Base-by-base conservation (phyloP, 1,284 basidiomycete species). In the Microbotryum saponariae region DNA sequence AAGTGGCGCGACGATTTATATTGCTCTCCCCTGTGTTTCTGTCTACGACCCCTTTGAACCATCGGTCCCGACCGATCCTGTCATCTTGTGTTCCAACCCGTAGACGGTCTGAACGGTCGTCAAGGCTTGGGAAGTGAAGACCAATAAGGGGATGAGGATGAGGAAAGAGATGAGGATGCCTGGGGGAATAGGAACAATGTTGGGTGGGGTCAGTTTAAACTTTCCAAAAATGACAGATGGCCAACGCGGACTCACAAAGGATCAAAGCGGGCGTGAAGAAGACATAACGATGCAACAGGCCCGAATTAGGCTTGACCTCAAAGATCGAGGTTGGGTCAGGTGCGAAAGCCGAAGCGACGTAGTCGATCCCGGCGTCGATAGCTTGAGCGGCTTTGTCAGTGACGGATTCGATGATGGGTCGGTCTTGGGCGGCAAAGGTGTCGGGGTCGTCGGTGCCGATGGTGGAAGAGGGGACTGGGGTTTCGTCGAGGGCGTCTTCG, bases 41-140 rank as follows among this genome's bases (percentile, higher is more conserved):
- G 31, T 7, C 31, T 31, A 31, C 8, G 31, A 31, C 31, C 20
- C 53, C 65, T 68, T 69, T 42, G 46, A 47, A 49, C 60, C 56
- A 52, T 69, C 65, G 49, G 65, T 21, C 6, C 61, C 65, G 31
- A 67, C 63, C 12, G 53, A 25, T 1, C 67, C 67, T 1, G 46
- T 23, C 67, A 69, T 69, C 59, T 69, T 69, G 46, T 57, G 58
- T 45, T 69, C 67, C 49, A 69, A 58, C 1, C 67, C 67, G 4
- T 62, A 49, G 9, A 61, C 50, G 21, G 67, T 69, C 54, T 64
- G 54, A 57, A 63, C 63, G 29, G 57, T 49, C 37, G 52, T 51
- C 20, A 69, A 47, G 1, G 67, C 59, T n/a, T 51, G 23, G 7
- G 58, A 27, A 10, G 56, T 60, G 54, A 69, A 25, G 1, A 69